Evolutionary conservation across 2,329 filamentous ascomycete species (phyloP).

Genomic region (Penicillium sp.): DNA sequence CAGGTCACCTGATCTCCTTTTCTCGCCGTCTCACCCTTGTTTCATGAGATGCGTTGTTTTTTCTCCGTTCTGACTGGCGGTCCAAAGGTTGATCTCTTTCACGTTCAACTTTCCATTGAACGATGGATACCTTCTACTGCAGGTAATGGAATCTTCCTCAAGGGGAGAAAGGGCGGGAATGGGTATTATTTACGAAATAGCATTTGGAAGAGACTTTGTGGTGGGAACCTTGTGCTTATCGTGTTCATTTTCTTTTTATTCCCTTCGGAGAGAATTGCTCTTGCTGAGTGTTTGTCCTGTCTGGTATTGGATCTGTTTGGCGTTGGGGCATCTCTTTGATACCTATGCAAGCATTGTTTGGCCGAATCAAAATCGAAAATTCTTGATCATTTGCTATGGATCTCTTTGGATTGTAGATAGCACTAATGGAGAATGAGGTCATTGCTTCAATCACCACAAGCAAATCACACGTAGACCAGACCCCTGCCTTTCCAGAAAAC

Average conservation of each 20-base stretch:
- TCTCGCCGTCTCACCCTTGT: slow-evolving; percentile 2
- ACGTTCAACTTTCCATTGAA: slow-evolving; percentile 2
- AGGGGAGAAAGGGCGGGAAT: neutral
- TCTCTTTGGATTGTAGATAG: neutral
- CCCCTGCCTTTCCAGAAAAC: too few relatives aligned
- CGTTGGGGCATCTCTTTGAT: slow-evolving; percentile 27
- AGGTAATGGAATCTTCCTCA: neutral
- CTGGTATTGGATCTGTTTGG: slow-evolving; percentile 14
- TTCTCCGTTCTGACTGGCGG: neutral
- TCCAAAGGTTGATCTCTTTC: slow-evolving; percentile 10
- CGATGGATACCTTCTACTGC: slow-evolving; percentile 5
- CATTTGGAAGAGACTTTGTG: slow-evolving; percentile 18
- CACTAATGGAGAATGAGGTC: neutral
- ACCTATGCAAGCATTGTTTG: slow-evolving; percentile 28
- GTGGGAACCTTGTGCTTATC: slow-evolving; percentile 23
- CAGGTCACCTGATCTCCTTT: neutral
- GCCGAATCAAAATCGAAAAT: neutral
- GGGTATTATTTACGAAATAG: slow-evolving; percentile 19
- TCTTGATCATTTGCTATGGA: neutral
- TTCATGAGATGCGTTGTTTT: slow-evolving; percentile 9
- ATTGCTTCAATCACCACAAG: neutral
- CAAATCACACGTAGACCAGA: too few relatives aligned
- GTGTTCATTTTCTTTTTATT: neutral
- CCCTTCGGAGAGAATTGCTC: neutral
- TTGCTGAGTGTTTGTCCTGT: slow-evolving; percentile 26